Evolutionary conservation across 176 grass and related monocot genomes (phyloP), one percentile per base, ranked within the genome.

Genomic region (Calamus simplicifolius): DNA sequence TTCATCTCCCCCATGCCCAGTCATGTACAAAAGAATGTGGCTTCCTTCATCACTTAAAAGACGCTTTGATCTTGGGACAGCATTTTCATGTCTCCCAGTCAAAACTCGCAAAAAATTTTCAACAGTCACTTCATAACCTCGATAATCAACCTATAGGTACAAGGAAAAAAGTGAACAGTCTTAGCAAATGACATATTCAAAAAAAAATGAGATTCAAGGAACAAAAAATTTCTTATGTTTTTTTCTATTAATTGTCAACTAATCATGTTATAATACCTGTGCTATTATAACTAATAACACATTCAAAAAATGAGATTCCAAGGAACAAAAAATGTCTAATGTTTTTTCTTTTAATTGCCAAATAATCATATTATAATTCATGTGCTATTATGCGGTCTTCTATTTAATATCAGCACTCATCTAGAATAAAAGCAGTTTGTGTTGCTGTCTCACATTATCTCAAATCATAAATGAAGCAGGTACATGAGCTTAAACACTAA

Each of bases 21-120:
- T 98, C 94, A 98, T 92, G 76, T 98, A 98, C 27, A 98, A 66
- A 57, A 98, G 84, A 79, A 93, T 85, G 67, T 98, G 93, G 76
- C 93, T 92, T 69, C 93, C 93, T 79, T 98, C 88, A 73, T 98
- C 93, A 73, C 93, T 98, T 68, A 92, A 75, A 29, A 98, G 81
- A 53, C 85, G 79, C 75, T 98, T 92, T 62, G 93, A 92, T 85
- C 93, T 79, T 54, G 93, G 93, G 7, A 98, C 81, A 66, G 81
- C 67, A 48, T 57, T 81, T 62, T 85, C 87, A 49, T 92, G 88
- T 64, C 88, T 92, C 4, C 93, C 93, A 25, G 84, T 92, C 61
- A 98, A 65, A 78, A 98, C 76, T 48, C 93, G 78, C 62, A 98
- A 69, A 43, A 98, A 92, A 43, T 81, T 98, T 75, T 98, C 93